These are phyloP conservation scores for Debaryomycetaceae sp. DNA, from an alignment of 1,139 yeast genomes.

Conservation along the genomic window DNA sequence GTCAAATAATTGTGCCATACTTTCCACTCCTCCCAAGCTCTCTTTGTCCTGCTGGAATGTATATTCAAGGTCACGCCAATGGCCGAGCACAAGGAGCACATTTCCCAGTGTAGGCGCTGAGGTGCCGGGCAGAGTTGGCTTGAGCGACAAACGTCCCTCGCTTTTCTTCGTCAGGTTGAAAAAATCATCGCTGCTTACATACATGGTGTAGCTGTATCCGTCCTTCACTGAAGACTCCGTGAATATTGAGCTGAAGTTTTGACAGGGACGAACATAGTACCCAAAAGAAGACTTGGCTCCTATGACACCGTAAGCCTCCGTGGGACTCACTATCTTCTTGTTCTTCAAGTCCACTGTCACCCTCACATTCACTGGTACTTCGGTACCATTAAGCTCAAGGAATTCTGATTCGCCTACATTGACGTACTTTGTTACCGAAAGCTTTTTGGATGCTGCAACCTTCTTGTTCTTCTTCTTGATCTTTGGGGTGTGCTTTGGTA, in stretches of 20 bases:
- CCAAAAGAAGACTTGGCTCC: slow-evolving; percentile 69
- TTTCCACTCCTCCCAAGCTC: slow-evolving; percentile 50
- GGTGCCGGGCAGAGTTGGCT: slow-evolving; percentile 8
- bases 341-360: slow-evolving; percentile 73
- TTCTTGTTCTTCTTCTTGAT: slow-evolving; percentile 35
- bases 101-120: slow-evolving; percentile 19
- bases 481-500: slow-evolving; percentile 49
- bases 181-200: slow-evolving; percentile 65
- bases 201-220: slow-evolving; percentile 69
- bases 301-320: slow-evolving; percentile 61
- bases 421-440: slow-evolving; percentile 64
- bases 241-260: slow-evolving; percentile 59
- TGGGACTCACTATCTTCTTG: slow-evolving; percentile 65
- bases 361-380: slow-evolving; percentile 73
- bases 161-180: slow-evolving; percentile 22
- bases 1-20: slow-evolving; percentile 65
- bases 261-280: slow-evolving; percentile 68
- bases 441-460: slow-evolving; percentile 46
- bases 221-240: slow-evolving; percentile 64
- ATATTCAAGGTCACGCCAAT: slow-evolving; percentile 52
- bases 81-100: slow-evolving; percentile 59
- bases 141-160: slow-evolving; percentile 2
- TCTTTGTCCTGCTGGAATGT: slow-evolving; percentile 49
- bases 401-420: slow-evolving; percentile 65
- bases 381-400: slow-evolving; percentile 50